These are phyloP conservation scores for Annulohypoxylon maeteangense DNA, from an alignment of 495 filamentous ascomycete species.

Conservation along the genomic window DNA sequence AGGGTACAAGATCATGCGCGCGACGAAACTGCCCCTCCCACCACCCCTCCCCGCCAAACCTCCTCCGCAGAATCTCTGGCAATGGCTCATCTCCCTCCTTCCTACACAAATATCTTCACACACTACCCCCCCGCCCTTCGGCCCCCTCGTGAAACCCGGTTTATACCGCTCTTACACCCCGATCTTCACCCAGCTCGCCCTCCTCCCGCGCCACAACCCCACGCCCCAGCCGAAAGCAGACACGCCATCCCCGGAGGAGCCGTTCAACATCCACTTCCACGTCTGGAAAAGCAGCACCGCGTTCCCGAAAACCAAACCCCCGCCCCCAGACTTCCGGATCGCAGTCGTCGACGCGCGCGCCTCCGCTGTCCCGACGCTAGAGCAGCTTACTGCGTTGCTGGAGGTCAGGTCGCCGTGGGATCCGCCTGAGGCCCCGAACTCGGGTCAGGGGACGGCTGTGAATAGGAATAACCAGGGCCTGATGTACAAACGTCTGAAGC, in stretches of 20 bases:
- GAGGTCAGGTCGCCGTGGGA: conserved; percentile 70
- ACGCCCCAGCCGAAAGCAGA: conserved; percentile 44
- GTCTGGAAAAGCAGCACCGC: conserved; percentile 75
- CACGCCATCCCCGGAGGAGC: conserved; percentile 51
- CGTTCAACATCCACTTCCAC: conserved; percentile 78
- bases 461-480: conserved; percentile 29
- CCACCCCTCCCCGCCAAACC: conserved; percentile 1
- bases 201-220: conserved; percentile 81
- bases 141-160: conserved; percentile 78
- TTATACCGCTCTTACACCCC: conserved; percentile 82
- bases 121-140: conserved; percentile 50
- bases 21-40: conserved; percentile 54
- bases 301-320: conserved; percentile 80
- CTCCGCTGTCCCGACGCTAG: conserved; percentile 73
- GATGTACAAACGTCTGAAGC: conserved; percentile 77
- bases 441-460: conserved; percentile 49
- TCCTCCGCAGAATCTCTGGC: conserved; percentile 47
- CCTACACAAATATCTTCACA: conserved; percentile 4
- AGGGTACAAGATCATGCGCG: conserved; percentile 82
- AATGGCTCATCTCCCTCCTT: conserved; percentile 57
- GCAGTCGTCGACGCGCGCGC: conserved; percentile 80
- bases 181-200: conserved; percentile 77
- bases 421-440: conserved; percentile 64
- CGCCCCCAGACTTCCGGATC: conserved; percentile 82
- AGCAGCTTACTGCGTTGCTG: conserved; percentile 75